phyloP scores from a whole-genome alignment of 352 stramenopile genomes.

The Pythium phragmiticola region DNA sequence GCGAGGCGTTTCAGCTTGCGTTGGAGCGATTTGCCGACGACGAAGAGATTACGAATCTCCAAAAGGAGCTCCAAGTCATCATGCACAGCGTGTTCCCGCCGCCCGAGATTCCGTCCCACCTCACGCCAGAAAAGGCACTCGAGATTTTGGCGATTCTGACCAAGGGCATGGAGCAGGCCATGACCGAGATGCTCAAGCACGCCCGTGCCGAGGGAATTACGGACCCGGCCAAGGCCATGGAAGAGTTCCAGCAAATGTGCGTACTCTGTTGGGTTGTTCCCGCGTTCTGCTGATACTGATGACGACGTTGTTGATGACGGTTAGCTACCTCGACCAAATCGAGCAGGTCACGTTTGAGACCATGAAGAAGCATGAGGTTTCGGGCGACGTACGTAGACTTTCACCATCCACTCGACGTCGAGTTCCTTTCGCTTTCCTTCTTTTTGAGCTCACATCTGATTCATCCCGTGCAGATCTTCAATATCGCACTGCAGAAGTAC shows the following conservation, averaged over 20 bases:
- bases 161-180: slow-evolving; percentile 75
- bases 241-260: slow-evolving; percentile 76
- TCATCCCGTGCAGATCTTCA: slow-evolving; percentile 49
- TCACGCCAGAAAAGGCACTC: slow-evolving; percentile 70
- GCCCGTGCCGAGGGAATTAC: slow-evolving; percentile 70
- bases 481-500: slow-evolving; percentile 66
- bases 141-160: slow-evolving; percentile 67
- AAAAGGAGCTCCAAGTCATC: slow-evolving; percentile 64
- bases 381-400: slow-evolving; percentile 46
- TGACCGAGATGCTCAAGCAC: slow-evolving; percentile 73
- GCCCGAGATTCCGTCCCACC: slow-evolving; percentile 57
- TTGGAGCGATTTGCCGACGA: slow-evolving; percentile 67
- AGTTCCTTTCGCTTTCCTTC: too few relatives aligned
- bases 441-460: neutral
- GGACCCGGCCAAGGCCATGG: slow-evolving; percentile 63
- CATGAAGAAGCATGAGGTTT: slow-evolving; percentile 65
- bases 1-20: slow-evolving; percentile 53
- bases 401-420: neutral
- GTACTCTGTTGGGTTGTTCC: neutral
- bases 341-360: slow-evolving; percentile 63
- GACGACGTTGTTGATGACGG: neutral
- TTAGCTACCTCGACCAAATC: slow-evolving; percentile 63
- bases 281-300: neutral
- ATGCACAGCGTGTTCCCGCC: slow-evolving; percentile 75
- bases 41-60: slow-evolving; percentile 52